A percentile compares a stretch with the other conserved stretches of the same genome.
Conservation (phyloP, 2,329 filamentous ascomycete species). For the Venturia asperata region DNA sequence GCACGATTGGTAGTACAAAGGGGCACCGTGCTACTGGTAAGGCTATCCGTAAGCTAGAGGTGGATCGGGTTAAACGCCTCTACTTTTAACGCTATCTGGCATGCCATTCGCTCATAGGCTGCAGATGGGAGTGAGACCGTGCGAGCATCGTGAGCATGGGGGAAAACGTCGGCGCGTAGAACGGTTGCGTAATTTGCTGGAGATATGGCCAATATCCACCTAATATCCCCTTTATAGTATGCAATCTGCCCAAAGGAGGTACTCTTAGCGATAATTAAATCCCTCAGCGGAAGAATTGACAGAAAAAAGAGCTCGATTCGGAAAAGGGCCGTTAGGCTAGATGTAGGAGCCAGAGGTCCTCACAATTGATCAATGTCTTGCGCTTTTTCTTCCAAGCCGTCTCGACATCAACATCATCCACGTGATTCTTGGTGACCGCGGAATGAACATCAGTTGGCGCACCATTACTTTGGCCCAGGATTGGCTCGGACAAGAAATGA, state of each 20-base stretch:
- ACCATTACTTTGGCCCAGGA: background rate
- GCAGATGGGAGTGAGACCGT: background rate
- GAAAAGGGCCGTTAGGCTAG: background rate
- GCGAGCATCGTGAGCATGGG: background rate
- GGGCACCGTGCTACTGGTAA: background rate
- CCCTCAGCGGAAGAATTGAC: background rate
- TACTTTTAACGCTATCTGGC: no score
- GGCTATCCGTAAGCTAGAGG: background rate
- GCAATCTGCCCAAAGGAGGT: background rate
- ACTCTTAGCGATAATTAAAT: background rate
- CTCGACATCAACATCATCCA: no score
- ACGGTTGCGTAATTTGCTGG: background rate
- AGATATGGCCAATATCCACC: background rate
- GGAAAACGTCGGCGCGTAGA: background rate
- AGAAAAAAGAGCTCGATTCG: background rate
- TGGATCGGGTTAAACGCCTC: background rate
- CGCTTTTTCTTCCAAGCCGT: no score
- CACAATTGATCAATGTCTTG: background rate
- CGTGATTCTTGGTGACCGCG: no score
- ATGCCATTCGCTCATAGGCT: background rate
- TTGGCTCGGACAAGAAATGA: background rate
- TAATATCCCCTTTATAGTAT: background rate
- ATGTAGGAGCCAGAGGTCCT: background rate
- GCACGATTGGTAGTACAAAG: constrained; percentile 6
- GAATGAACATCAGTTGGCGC: background rate